Base-by-base conservation (phyloP, 371 early-diverging fungal genomes). In the Cokeromyces recurvatus region DNA sequence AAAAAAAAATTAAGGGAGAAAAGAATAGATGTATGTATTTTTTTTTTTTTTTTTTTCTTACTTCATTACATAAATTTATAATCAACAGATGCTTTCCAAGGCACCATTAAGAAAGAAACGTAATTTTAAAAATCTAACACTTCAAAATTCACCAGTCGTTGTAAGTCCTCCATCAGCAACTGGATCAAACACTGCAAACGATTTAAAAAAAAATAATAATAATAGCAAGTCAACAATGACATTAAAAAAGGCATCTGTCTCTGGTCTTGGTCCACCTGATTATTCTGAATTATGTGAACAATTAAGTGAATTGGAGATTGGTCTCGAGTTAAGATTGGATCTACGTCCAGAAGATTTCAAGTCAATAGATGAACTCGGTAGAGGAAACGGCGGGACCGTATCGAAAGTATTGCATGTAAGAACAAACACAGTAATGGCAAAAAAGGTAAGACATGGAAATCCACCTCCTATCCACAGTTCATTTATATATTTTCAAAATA, bases 341-440 rank as follows among this genome's bases (percentile, higher is more conserved):
- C 66, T 91, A 51, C 82, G 87, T 56, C 74, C 81, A 38, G 91
- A 91, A 55, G 95, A 95, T 63, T 75, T 96, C 47, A 69, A 77
- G 39, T 68, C 79, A 0, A 52, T 91, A n/a, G 73, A 78, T 53
- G 92, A 92, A 57, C 71, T 94, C 9, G 94, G 92, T 15, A 75
- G 85, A 31, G 94, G 94, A 16, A 87, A 85, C 61, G 94, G 92
- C 25, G 94, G 92, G 10, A 85, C 90, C 14, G 92, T 94, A 20
- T 77, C 77, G 41, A 78, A 84, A 58, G 89, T 90, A 38, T 54
- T 79, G 43, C 91, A 94, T 57, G 69, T 78, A 25, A 80, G 90
- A 36, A 87, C 89, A 15, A 73, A 78, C 44, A 81, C 82, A 32
- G 70, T 91, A 51, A 90, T 92, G 91, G 94, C 94, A 8, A 74